Evolutionary conservation across 441 rosid species (phyloP).

Genomic region (Croton laevigatus): DNA sequence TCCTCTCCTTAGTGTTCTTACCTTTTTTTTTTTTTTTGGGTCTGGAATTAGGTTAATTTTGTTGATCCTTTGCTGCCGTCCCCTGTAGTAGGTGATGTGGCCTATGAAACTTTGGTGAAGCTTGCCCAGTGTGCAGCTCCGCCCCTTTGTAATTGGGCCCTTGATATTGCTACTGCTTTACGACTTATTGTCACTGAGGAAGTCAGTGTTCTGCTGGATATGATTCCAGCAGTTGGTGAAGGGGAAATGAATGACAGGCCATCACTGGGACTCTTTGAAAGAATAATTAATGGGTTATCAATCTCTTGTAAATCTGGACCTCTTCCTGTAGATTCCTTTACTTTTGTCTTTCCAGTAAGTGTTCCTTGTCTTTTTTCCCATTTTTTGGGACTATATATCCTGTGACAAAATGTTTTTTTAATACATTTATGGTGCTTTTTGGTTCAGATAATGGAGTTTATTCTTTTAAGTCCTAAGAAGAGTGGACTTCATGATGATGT

Average conservation of each 20-base stretch:
- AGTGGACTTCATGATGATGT: slow-evolving; percentile 84
- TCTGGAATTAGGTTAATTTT: slow-evolving; percentile 62
- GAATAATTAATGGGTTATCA: slow-evolving; percentile 68
- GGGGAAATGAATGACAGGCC: slow-evolving; percentile 50
- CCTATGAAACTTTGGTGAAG: slow-evolving; percentile 85
- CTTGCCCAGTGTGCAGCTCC: slow-evolving; percentile 76
- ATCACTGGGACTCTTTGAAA: slow-evolving; percentile 73
- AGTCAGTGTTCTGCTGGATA: slow-evolving; percentile 47
- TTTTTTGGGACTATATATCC: no score
- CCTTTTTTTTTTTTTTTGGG: slow-evolving; percentile 9
- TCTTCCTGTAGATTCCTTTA: slow-evolving; percentile 93
- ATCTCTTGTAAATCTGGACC: slow-evolving; percentile 88
- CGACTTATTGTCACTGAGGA: slow-evolving; percentile 71
- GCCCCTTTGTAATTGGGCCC: slow-evolving; percentile 95
- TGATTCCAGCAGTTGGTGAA: slow-evolving; percentile 47
- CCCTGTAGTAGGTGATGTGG: slow-evolving; percentile 72
- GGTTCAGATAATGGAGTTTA: slow-evolving; percentile 84
- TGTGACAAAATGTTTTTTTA: not conserved
- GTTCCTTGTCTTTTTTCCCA: slow-evolving; percentile 18
- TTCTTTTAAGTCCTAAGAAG: slow-evolving; percentile 70
- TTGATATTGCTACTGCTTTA: slow-evolving; percentile 94
- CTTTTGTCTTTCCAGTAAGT: slow-evolving; percentile 90
- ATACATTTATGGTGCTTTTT: not conserved
- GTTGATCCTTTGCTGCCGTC: slow-evolving; percentile 89
- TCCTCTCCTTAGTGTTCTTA: slow-evolving; percentile 3